A percentile compares a stretch with the other conserved stretches of the same genome.
Conservation (phyloP, 1,284 basidiomycete genomes). For the Neotropicomus parvogracilis region DNA sequence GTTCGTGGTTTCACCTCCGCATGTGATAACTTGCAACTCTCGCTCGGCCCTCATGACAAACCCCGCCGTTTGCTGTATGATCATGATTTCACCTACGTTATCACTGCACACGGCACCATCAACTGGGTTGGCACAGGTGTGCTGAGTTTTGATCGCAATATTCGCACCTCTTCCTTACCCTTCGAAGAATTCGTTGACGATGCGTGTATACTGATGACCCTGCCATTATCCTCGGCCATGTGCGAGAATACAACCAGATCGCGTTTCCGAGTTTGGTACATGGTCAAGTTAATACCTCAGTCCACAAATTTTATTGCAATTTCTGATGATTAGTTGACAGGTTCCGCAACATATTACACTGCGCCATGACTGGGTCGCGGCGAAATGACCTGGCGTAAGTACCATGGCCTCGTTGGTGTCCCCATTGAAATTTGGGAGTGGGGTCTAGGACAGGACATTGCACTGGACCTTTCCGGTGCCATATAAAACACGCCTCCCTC, state of each 20-base stretch:
- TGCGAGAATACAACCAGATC: conserved; percentile 37
- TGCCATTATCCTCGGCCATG: conserved; percentile 39
- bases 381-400: conserved; percentile 40
- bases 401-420: conserved; percentile 40
- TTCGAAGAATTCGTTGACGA: conserved; percentile 39
- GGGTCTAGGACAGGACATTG: conserved; percentile 48
- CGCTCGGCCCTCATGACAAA: conserved; percentile 36
- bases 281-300: conserved; percentile 23
- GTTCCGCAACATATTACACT: conserved; percentile 17
- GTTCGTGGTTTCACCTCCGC: conserved; percentile 6
- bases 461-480: conserved; percentile 32
- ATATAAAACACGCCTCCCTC: conserved; percentile 43
- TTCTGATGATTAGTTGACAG: conserved; percentile 15
- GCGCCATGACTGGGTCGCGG: conserved; percentile 30
- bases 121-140: conserved; percentile 27
- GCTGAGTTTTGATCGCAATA: conserved; percentile 13
- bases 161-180: conserved; percentile 21
- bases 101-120: conserved; percentile 40
- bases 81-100: conserved; percentile 15
- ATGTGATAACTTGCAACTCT: conserved; percentile 21
- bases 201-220: conserved; percentile 38
- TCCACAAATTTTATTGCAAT: background rate
- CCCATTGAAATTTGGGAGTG: conserved; percentile 43
- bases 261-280: conserved; percentile 21
- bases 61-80: conserved; percentile 39